These are phyloP conservation scores for Sinapis alba DNA, from an alignment of 441 rosid genomes.

Conservation along the genomic window DNA sequence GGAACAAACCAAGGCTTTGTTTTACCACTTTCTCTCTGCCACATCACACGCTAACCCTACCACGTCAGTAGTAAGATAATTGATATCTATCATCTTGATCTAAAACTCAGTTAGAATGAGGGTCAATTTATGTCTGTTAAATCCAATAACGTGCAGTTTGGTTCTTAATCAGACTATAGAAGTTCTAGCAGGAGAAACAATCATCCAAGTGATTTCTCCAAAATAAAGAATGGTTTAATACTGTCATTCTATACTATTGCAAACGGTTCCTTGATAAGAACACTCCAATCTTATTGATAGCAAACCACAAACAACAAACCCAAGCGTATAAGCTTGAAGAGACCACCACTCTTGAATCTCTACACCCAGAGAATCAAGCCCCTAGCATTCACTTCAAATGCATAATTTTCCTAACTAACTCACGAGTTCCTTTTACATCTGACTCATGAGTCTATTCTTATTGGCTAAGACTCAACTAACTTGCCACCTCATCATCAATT, in stretches of 20 bases:
- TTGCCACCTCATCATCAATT: neutral
- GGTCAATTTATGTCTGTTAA: neutral
- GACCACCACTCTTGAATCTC: neutral
- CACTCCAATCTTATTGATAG: neutral
- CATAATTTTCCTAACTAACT: neutral
- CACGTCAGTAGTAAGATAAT: no score
- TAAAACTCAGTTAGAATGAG: neutral
- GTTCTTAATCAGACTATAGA: neutral
- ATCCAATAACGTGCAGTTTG: neutral
- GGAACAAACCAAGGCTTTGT: no score
- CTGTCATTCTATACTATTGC: neutral
- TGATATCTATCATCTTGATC: neutral
- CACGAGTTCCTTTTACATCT: neutral
- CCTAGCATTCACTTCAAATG: neutral
- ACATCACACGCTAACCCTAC: no score
- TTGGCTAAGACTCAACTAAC: neutral
- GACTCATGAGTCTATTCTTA: neutral
- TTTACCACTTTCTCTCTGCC: no score
- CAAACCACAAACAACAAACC: neutral
- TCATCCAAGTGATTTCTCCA: no score
- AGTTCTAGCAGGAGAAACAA: no score
- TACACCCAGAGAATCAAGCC: neutral
- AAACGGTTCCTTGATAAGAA: neutral
- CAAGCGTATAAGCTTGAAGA: neutral
- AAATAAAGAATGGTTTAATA: neutral